Base-by-base conservation (phyloP, 2,329 filamentous ascomycete genomes). In the Trichophyton simii region DNA sequence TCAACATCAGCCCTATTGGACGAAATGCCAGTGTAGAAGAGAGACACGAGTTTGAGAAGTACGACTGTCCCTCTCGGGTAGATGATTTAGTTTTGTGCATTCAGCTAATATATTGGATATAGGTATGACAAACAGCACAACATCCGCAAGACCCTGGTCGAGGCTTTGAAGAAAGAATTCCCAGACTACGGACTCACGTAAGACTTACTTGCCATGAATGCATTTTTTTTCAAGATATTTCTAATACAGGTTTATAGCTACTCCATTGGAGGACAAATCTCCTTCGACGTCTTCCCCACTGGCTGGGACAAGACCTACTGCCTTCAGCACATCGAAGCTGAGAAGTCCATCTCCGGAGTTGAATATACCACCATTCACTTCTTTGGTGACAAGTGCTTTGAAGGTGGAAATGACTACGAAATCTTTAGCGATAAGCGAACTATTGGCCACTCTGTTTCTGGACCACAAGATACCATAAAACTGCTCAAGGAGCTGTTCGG, bases 221-320 rank as follows among this genome's bases (percentile, higher is more conserved):
- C 3, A 2, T 36, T 36, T 34, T 0, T 11, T 52, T 15, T 9
- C 8, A 25, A 13, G 3, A 44, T 28, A 28, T 20, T 2, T 18
- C 28, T 55, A 38, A 55, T 18, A 5, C n/a, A 58, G 65, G 20
- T 11, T 20, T 9, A 22, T 64, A 91, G 88, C 48, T 96, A 87
- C 80, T 92, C 90, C 65, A 95, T 99, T 69, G 94, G 94, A 68
- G 94, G 94, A 60, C 90, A 96, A 73, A 96, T 99, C 76, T 96
- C 91, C 63, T 99, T 99, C 75, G 94, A 99, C 72, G 88, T 97
- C 70, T 99, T 99, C 82, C 94, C 94, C 66, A 83, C 80, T 1
- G 94, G 94, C 71, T 99, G 94, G 94, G 94, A 99, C 79, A 99
- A 97, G 85, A 96, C 89, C 8, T 99, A 96, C 82, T 96, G 91